Conservation (phyloP, 2,329 filamentous ascomycete species). For the Periglandula ipomoeae region DNA sequence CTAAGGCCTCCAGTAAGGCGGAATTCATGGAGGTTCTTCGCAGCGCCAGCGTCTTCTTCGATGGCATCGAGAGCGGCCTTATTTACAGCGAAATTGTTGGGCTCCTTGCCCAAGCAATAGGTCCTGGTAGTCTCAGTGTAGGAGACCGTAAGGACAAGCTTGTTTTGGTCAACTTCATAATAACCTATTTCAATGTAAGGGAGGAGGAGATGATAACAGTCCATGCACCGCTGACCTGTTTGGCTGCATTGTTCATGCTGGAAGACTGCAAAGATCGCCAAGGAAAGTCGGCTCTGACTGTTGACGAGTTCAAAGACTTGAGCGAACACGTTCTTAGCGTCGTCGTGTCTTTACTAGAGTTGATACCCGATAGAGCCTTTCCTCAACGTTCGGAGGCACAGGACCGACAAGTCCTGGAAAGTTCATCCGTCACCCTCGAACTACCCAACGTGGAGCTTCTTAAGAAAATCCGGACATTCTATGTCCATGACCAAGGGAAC, state of each 20-base stretch:
- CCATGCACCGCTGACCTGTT: conserved; percentile 65
- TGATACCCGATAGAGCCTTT: conserved; percentile 58
- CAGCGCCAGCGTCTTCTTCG: conserved; percentile 93
- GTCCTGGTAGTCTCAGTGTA: conserved; percentile 31
- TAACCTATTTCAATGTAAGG: conserved; percentile 81
- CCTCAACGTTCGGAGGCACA: conserved; percentile 16
- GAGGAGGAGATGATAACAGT: conserved; percentile 92
- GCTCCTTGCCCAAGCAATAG: conserved; percentile 54
- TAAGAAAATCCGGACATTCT: conserved; percentile 55
- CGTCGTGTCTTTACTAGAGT: conserved; percentile 47
- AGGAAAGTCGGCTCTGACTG: conserved; percentile 22
- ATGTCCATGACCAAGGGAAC: conserved; percentile 60
- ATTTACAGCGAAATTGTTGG: conserved; percentile 79
- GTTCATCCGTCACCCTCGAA: conserved; percentile 8
- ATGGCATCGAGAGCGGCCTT: conserved; percentile 87
- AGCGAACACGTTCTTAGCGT: conserved; percentile 34
- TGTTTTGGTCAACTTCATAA: conserved; percentile 68
- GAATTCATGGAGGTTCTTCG: conserved; percentile 81
- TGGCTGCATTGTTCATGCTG: conserved; percentile 54
- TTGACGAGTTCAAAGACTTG: conserved; percentile 21
- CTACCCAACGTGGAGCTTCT: conserved; percentile 40
- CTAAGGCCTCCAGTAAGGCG: conserved; percentile 50
- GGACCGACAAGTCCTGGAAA: conserved; percentile 4
- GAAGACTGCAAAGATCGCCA: conserved; percentile 38
- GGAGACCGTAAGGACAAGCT: conserved; percentile 53